Base-by-base conservation (phyloP, 192 early-diverging fungal species). In the Coemansia sp. region DNA sequence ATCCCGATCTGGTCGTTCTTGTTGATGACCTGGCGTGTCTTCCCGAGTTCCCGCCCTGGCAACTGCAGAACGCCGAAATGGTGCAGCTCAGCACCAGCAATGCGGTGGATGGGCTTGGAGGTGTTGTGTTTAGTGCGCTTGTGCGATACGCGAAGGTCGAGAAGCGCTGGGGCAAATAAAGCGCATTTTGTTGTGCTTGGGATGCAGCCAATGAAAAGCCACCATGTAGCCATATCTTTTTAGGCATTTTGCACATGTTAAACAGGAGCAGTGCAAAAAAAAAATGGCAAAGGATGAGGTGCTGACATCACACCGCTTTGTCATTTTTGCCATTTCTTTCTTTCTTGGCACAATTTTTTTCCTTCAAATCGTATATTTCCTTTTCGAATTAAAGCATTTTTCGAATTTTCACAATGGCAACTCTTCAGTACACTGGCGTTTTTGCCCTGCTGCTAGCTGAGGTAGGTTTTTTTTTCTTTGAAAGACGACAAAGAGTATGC, bases 41-140 rank as follows among this genome's bases (percentile, higher is more conserved):
- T 18, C 67, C 71, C 30, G 77, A 79, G 56, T 79, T 79, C 37
- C 77, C 77, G 49, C 77, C 77, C 33, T 79, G 77, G 77, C 71
- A 79, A 64, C 42, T 79, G 67, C 77, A 79, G 61, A 70, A 67
- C 64, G 53, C 71, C 7, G 76, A 79, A 71, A 67, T 79, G 56
- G 68, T 70, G 45, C 76, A 79, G 61, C 55, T 67, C 7, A 48
- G 61, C 4, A 40, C 71, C 12, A 58, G 52, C 20, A 64, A 48
- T 18, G 55, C 64, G 23, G 23, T 23, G 8, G 9, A 23, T 13
- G 64, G 71, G 40, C 61, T 79, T 20, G 77, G 70, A 48, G 68
- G 66, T 13, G 71, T 64, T 8, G 53, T 63, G 48, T 65, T 55
- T 39, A 42, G 61, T 23, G 71, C 77, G 23, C 65, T 79, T 35